Evolutionary conservation across 2,329 filamentous ascomycete genomes (phyloP), one percentile per base, ranked within the genome.

Genomic region (Huntiella decipiens): DNA sequence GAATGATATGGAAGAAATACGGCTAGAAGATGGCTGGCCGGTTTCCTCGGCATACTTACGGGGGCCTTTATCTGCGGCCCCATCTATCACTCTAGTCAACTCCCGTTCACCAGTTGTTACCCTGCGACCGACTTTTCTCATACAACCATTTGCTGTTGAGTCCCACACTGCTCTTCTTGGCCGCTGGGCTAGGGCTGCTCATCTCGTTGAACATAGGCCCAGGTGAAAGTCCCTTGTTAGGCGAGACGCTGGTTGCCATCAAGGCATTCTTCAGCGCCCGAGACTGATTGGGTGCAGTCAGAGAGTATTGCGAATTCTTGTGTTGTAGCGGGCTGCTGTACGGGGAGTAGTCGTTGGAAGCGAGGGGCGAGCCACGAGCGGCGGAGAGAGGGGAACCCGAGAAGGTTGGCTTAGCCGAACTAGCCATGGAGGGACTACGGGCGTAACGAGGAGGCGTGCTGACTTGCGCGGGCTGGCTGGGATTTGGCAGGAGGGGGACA

Each of bases 111-210:
- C 64, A 67, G 31, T 61, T 56, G 46, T 59, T 66, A 8, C 65
- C 66, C 53, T 70, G 64, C 58, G 76, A 59, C 58, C 77, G 66
- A 55, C 82, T 80, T 62, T 78, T 83, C 61, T 95, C 85, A 57
- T 94, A 96, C 50, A 95, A 62, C 88, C 88, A 96, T 64, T 91
- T 93, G 64, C 77, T 94, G 61, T 88, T 95, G 57, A 95, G 57
- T 1, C 77, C 77, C 44, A 92, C 75, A 53, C 75, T 86, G 37
- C 79, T 77, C 47, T 76, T 72, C 63, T 81, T 85, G 34, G 71
- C 69, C 4, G 67, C 63, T 4, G 83, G 82, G 52, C 77, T 87
- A 1, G 82, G 82, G 13, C 79, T 79, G 11, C 71, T 68, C 1
- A 79, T 75, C n/a, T 74, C 73, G 15, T 66, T 60, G 51, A 76